phyloP scores from a whole-genome alignment of 2,329 filamentous ascomycete species.

The Ophiostoma australiae region DNA sequence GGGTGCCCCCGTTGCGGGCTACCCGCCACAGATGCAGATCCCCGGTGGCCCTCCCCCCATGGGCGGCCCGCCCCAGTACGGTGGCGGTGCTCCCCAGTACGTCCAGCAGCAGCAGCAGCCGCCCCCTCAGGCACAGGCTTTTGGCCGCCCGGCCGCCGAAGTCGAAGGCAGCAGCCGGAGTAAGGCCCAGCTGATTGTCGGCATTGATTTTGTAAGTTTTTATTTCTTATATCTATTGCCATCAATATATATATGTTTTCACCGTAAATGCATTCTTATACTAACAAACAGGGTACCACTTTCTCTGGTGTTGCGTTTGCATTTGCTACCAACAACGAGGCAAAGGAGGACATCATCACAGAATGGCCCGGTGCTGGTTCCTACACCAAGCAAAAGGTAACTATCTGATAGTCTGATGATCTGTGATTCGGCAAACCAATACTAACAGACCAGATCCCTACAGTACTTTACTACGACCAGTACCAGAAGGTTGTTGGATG shows the following conservation, averaged over 20 bases:
- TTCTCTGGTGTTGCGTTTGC: slow-evolving; percentile 97
- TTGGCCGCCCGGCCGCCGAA: slow-evolving; percentile 53
- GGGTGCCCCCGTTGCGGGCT: slow-evolving; percentile 53
- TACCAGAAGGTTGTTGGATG: slow-evolving; percentile 99
- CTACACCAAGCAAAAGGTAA: slow-evolving; percentile 96
- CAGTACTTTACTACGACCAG: slow-evolving; percentile 98
- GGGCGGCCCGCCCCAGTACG: slow-evolving; percentile 45
- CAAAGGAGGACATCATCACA: slow-evolving; percentile 97
- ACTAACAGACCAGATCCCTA: slow-evolving; percentile 67
- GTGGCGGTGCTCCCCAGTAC: slow-evolving; percentile 43
- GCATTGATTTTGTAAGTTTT: slow-evolving; percentile 86
- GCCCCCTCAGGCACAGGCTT: slow-evolving; percentile 37
- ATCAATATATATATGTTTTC: too few species aligned
- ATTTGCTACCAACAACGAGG: slow-evolving; percentile 95
- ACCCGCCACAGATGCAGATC: slow-evolving; percentile 52
- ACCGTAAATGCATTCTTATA: neutral
- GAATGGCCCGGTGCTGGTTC: slow-evolving; percentile 98
- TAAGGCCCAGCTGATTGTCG: slow-evolving; percentile 96
- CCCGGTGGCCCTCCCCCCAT: slow-evolving; percentile 41
- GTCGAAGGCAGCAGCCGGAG: slow-evolving; percentile 83
- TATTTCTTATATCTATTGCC: too few species aligned
- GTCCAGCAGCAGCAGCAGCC: slow-evolving; percentile 38
- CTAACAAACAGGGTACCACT: slow-evolving; percentile 68
- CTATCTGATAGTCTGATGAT: too few species aligned
- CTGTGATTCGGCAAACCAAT: neutral